Evolutionary conservation across 805 yeast genomes (phyloP), one percentile per base, ranked within the genome.

Genomic region (Maudiozyma barnettii): DNA sequence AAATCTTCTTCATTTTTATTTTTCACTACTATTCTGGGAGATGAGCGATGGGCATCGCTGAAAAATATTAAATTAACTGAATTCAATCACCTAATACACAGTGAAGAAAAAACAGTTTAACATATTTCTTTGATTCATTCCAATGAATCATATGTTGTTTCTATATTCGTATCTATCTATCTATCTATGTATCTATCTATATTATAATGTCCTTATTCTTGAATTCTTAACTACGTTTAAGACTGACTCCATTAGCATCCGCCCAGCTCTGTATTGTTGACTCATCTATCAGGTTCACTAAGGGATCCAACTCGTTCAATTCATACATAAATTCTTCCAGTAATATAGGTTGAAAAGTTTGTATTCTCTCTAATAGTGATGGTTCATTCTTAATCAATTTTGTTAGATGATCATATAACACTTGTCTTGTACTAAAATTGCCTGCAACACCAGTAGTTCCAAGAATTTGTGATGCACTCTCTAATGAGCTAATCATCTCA

Each of bases 201-300:
- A 33, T 5, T 33, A 33, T 5, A 33, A 14, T 33, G 36, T 16
- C 30, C 30, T 26, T 26, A 26, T 26, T 6, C 30, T 26, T 26
- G 10, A 12, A 39, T 12, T 39, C 16, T 39, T 35, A 47, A 23
- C 37, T 37, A 23, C 43, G 35, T 36, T 39, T 44, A 3, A 42
- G 20, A 37, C 62, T 59, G n/a, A 64, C 56, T 10, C 68, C 67
- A 43, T 61, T 58, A 5, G 30, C 22, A 30, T 62, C 67, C 1
- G 66, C 66, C 68, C 68, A 64, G 26, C 56, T 59, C 23, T 56
- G 57, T 26, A 64, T 53, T 4, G 61, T 58, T 13, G 46, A 23
- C 30, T 58, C 64, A 33, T 64, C 66, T 5, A 64, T 53, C 18
- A 47, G 50, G 14, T 52, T 60, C 2, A 60, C 52, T 44, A 62